A percentile compares a stretch with the other conserved stretches of the same genome.
Evolutionary conservation across 148 eudicot species (phyloP).

Genomic region (Beta vulgaris): DNA sequence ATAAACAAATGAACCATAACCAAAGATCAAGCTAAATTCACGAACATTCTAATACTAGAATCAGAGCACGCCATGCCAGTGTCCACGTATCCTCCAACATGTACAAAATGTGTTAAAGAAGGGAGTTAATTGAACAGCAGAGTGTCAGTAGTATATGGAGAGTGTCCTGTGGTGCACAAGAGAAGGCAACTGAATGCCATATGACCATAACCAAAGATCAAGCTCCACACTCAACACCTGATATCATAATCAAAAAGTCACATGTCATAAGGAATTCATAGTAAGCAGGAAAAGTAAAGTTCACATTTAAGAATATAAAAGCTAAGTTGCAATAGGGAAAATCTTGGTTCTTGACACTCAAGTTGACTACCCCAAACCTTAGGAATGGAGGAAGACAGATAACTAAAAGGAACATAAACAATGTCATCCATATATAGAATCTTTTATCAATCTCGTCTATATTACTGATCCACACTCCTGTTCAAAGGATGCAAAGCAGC

Average conservation of each 20-base stretch:
- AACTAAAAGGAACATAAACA: no score
- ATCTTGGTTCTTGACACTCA: no score
- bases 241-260: slow-evolving; percentile 17
- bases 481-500: no score
- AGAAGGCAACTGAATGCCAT: slow-evolving; percentile 58
- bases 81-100: neutral
- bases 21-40: no score
- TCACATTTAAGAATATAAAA: neutral
- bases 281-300: neutral
- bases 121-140: neutral
- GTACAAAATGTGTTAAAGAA: neutral
- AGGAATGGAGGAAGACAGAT: no score
- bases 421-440: no score
- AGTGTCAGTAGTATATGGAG: slow-evolving; percentile 61
- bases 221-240: slow-evolving; percentile 83
- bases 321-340: no score
- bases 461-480: no score
- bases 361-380: neutral
- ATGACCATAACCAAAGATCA: slow-evolving; percentile 92
- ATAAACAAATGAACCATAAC: neutral
- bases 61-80: neutral
- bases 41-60: neutral
- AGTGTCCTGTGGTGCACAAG: slow-evolving; percentile 77
- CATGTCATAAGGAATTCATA: neutral
- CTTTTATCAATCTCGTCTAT: no score